Evolutionary conservation across 1,139 yeast genomes (phyloP).

Genomic region (Suhomyces bribrorum): DNA sequence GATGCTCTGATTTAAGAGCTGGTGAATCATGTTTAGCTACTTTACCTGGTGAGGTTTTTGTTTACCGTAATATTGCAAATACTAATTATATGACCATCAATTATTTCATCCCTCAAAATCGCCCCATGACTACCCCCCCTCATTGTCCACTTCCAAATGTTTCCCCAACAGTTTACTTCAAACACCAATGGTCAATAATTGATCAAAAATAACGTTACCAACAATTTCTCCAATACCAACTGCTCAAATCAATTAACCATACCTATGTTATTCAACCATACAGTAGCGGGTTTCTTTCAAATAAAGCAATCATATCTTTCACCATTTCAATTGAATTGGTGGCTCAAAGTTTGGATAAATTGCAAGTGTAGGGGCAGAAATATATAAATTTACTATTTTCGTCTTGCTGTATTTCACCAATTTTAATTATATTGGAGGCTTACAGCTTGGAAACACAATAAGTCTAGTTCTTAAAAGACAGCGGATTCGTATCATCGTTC

Average conservation of each 20-base stretch:
- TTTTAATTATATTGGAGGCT: no score
- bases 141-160: background rate
- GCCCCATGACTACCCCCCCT: background rate
- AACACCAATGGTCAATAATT: slow-evolving; percentile 33
- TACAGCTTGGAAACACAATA: no score
- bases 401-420: no score
- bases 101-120: background rate
- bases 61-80: slow-evolving; percentile 92
- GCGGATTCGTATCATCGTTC: no score
- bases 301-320: no score
- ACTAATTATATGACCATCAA: slow-evolving; percentile 29
- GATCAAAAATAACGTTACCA: slow-evolving; percentile 38
- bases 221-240: slow-evolving; percentile 34
- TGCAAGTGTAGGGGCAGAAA: no score
- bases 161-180: slow-evolving; percentile 20
- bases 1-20: slow-evolving; percentile 92
- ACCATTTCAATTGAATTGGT: no score
- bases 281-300: no score
- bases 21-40: slow-evolving; percentile 79
- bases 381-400: no score
- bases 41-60: slow-evolving; percentile 90
- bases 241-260: slow-evolving; percentile 26
- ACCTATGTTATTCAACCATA: no score
- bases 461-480: no score
- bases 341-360: no score